Base-by-base conservation (phyloP, 345 rosid genomes). In the Eucalyptus lansdowneana region DNA sequence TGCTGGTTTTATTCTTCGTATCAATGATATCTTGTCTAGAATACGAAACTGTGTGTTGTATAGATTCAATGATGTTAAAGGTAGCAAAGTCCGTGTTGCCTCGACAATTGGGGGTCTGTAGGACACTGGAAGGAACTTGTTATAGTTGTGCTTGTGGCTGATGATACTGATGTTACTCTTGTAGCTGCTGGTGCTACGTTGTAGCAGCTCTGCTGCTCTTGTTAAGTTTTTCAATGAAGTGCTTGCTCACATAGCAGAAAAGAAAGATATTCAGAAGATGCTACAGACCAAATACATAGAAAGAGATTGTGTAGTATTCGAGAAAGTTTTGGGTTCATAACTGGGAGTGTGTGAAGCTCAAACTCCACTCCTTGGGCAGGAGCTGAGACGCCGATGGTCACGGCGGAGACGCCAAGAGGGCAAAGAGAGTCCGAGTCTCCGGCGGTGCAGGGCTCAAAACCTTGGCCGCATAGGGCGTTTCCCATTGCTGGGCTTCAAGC, bases 291-390 rank as follows among this genome's bases (percentile, higher is more conserved):
- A 34, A 34, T 44, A 50, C 72, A 87, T 25, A 53, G 54, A 42
- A 87, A n/a, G 45, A 53, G 47, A 19, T 53, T 19, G 15, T 50
- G 34, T 4, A 34, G 34, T 31, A 8, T 31, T 27, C 21, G 53
- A 37, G 14, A 17, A 16, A 27, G 25, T 65, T 42, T 87, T 14
- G 49, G 10, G 80, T 85, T 47, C 69, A 89, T 93, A 65, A 97
- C 99, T 69, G 98, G 99, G 50, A 97, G 92, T 15, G 98, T 95
- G 22, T 91, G 92, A 86, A 97, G 87, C 90, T 97, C 97, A 89
- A 90, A 96, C 86, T 88, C 42, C 88, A 94, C 94, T 86, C 94
- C 96, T 21, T 88, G 96, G 53, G 96, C 96, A 90, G 96, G 96
- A 92, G 96, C 97, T 31, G 97, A 96, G 88, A 96, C 96, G 19